phyloP scores from a whole-genome alignment of 768 basidiomycete genomes.

The Sarcodon aspratus region DNA sequence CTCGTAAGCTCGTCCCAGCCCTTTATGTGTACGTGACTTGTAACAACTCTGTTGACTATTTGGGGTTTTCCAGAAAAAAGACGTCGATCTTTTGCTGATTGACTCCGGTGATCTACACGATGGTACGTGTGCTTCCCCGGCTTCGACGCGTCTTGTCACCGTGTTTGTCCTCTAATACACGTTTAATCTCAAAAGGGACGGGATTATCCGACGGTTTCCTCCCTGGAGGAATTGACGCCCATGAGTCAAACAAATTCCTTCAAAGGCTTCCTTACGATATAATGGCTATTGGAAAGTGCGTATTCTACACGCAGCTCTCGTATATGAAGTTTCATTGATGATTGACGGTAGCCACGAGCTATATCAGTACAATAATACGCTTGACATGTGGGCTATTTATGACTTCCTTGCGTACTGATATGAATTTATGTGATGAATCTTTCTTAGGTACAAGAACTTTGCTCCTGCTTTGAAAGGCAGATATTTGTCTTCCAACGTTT shows the following conservation, averaged over 20 bases:
- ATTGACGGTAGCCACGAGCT: slow-evolving; percentile 54
- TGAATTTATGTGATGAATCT: slow-evolving; percentile 6
- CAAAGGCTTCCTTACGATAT: slow-evolving; percentile 69
- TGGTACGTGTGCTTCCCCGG: slow-evolving; percentile 20
- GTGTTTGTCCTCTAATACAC: neutral
- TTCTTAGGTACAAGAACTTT: slow-evolving; percentile 49
- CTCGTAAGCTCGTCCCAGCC: slow-evolving; percentile 22
- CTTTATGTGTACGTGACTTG: too few species aligned
- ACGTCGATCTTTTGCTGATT: slow-evolving; percentile 75
- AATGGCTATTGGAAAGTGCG: slow-evolving; percentile 77
- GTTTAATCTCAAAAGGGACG: slow-evolving; percentile 33
- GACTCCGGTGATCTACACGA: slow-evolving; percentile 78
- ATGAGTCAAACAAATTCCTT: slow-evolving; percentile 74
- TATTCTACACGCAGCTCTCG: neutral
- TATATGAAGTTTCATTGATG: too few species aligned
- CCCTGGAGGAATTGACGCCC: slow-evolving; percentile 57
- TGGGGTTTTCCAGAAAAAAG: slow-evolving; percentile 32
- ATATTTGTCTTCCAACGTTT: slow-evolving; percentile 78
- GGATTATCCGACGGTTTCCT: slow-evolving; percentile 72
- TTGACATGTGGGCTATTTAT: slow-evolving; percentile 43
- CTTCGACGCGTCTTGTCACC: slow-evolving; percentile 1
- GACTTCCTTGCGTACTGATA: neutral
- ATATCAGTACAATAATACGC: slow-evolving; percentile 53
- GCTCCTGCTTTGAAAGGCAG: slow-evolving; percentile 53
- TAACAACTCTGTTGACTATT: neutral